Evolutionary conservation across 192 early-diverging fungal species (phyloP).

Genomic region (Dissophora ornata): DNA sequence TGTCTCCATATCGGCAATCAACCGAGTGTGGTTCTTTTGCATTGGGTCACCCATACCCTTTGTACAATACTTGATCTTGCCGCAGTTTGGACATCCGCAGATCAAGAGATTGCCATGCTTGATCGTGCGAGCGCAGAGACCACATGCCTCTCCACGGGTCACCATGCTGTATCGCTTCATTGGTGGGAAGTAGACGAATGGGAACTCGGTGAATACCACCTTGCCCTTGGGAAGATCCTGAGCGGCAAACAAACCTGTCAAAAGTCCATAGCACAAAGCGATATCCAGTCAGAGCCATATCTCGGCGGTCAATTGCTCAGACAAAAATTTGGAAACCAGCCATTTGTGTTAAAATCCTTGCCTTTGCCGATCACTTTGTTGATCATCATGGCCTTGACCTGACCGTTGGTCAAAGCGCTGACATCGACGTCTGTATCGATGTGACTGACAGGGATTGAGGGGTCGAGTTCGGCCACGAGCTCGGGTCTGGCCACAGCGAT

Average conservation of each 20-base stretch:
- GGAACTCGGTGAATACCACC: slow-evolving; percentile 65
- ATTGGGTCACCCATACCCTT: slow-evolving; percentile 33
- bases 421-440: slow-evolving; percentile 59
- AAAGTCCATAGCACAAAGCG: background rate
- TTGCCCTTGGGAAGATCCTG: slow-evolving; percentile 62
- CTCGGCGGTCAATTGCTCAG: no score
- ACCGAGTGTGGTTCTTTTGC: no score
- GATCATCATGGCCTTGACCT: slow-evolving; percentile 51
- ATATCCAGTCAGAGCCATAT: no score
- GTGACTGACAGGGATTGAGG: slow-evolving; percentile 63
- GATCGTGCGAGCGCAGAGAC: slow-evolving; percentile 64
- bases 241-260: slow-evolving; percentile 63
- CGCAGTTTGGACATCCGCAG: slow-evolving; percentile 53
- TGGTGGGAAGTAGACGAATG: slow-evolving; percentile 67
- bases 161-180: slow-evolving; percentile 64
- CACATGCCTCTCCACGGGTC: slow-evolving; percentile 61
- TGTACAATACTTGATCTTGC: slow-evolving; percentile 61
- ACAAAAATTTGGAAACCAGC: no score
- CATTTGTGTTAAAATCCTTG: background rate
- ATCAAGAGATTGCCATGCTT: slow-evolving; percentile 37
- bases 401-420: slow-evolving; percentile 46
- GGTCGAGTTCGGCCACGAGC: slow-evolving; percentile 56
- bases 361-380: slow-evolving; percentile 51
- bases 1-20: no score
- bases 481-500: slow-evolving; percentile 47